Base-by-base conservation (phyloP, 768 basidiomycete genomes). In the Lyophyllum shimeji region DNA sequence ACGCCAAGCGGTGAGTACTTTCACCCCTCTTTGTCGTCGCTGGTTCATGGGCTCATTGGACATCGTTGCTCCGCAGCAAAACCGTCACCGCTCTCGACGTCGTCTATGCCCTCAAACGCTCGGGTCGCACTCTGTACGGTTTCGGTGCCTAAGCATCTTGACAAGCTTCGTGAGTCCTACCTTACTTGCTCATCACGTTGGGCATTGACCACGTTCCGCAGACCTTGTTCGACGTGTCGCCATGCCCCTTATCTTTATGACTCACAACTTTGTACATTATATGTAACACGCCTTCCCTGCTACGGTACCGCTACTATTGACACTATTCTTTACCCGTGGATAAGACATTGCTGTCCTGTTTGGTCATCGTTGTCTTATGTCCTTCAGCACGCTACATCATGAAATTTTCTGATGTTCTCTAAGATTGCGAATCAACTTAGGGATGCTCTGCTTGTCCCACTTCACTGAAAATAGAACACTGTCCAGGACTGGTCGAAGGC, bases 1-100 rank as follows among this genome's bases (percentile, higher is more conserved):
- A 93, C 78, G 91, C 92, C 56, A 93, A 93, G 75, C 82, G 88
- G 65, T 64, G 40, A 54, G 60, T 39, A 15, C 6, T 13, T 8
- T 13, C 29, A 13, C 18, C 43, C 24, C 7, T 33, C 25, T 18
- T 43, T 23, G 4, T 15, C 33, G 29, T 42, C 17, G 39, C 18
- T 21, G 17, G 17, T 43, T 17, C 37, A 18, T n/a, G 21, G 15
- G n/a, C 37, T 45, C 23, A 27, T 46, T 20, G 15, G 45, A 11
- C 18, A n/a, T 34, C 33, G 17, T 13, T 11, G 7, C 2, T 15
- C 13, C 11, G 3, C 31, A 66, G 65, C 42, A 89, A 87, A 74
- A 90, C 88, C 7, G 90, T 92, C 53, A 92, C 90, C 15, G 89
- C 91, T 2, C 85, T 94, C 64, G 91, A 93, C 68, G 91, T 88